phyloP scores from a whole-genome alignment of 306 rosid species.

The Malus fusca region DNA sequence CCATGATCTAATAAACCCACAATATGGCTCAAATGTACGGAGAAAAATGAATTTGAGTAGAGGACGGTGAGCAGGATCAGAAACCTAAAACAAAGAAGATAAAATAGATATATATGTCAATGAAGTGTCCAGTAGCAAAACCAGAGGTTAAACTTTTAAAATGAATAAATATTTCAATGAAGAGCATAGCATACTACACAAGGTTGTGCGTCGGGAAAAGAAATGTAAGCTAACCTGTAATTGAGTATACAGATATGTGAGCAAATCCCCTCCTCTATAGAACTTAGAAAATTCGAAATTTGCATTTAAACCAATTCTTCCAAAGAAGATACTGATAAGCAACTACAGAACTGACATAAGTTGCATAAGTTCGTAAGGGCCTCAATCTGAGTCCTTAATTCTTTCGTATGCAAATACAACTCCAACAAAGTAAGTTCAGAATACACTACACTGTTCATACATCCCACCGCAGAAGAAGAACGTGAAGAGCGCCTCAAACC shows the following conservation, averaged over 20 bases:
- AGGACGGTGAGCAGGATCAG: constrained; percentile 75
- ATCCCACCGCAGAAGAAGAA: constrained; percentile 39
- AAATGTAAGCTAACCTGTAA: constrained; percentile 56
- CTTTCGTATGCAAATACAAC: constrained; percentile 69
- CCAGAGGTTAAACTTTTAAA: not conserved
- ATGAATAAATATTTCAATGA: no score
- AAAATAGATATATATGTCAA: not conserved
- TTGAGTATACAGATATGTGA: constrained; percentile 66
- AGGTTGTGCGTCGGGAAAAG: not conserved
- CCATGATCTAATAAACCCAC: constrained; percentile 86
- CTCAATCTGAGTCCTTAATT: constrained; percentile 57
- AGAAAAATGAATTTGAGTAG: constrained; percentile 87
- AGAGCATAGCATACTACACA: not conserved
- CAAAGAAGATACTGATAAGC: constrained; percentile 42
- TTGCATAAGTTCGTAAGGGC: constrained; percentile 73
- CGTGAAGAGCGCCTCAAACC: constrained; percentile 43
- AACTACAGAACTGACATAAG: constrained; percentile 29
- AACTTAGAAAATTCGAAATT: constrained; percentile 42
- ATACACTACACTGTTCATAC: constrained; percentile 64
- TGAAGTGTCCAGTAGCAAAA: constrained; percentile 4
- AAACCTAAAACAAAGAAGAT: constrained; percentile 49
- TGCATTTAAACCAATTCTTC: constrained; percentile 45
- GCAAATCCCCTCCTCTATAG: constrained; percentile 66
- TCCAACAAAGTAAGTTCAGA: constrained; percentile 73
- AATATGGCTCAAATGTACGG: constrained; percentile 85